These are phyloP conservation scores for Akanthomyces dipterigenus DNA, from an alignment of 2,329 filamentous ascomycete genomes.

Conservation along the genomic window DNA sequence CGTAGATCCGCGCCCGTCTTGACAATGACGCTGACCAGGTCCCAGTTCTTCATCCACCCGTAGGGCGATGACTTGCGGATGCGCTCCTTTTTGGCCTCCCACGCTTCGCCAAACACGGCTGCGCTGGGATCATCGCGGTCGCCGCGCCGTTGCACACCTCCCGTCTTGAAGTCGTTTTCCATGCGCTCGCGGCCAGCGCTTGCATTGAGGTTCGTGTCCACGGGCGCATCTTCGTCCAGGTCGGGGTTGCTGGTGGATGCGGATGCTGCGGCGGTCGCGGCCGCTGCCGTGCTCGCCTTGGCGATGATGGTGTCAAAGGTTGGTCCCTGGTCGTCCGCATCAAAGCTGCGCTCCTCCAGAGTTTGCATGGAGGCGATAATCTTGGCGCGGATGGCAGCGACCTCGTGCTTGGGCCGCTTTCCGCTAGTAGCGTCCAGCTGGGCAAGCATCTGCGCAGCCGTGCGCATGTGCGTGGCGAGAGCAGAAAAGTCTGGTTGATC, in stretches of 20 bases:
- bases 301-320: constrained; percentile 81
- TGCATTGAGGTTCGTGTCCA: constrained; percentile 52
- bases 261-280: constrained; percentile 37
- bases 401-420: constrained; percentile 72
- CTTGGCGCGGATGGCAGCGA: constrained; percentile 75
- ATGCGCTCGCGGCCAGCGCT: constrained; percentile 74
- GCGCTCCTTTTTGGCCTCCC: constrained; percentile 76
- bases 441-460: constrained; percentile 79
- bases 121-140: constrained; percentile 82
- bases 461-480: constrained; percentile 79
- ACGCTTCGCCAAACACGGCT: constrained; percentile 80
- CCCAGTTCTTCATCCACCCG: constrained; percentile 87
- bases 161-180: constrained; percentile 86
- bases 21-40: constrained; percentile 78
- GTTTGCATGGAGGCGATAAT: constrained; percentile 90
- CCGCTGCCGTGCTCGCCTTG: constrained; percentile 51
- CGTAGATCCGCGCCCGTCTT: constrained; percentile 79
- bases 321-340: constrained; percentile 64
- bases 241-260: constrained; percentile 34
- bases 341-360: constrained; percentile 78
- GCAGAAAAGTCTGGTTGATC: constrained; percentile 79
- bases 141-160: constrained; percentile 71
- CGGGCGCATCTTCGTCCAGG: constrained; percentile 47
- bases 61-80: constrained; percentile 79
- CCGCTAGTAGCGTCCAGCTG: constrained; percentile 75